Conservation (phyloP, 164 flowering plant species). For the Echeveria elegans region DNA sequence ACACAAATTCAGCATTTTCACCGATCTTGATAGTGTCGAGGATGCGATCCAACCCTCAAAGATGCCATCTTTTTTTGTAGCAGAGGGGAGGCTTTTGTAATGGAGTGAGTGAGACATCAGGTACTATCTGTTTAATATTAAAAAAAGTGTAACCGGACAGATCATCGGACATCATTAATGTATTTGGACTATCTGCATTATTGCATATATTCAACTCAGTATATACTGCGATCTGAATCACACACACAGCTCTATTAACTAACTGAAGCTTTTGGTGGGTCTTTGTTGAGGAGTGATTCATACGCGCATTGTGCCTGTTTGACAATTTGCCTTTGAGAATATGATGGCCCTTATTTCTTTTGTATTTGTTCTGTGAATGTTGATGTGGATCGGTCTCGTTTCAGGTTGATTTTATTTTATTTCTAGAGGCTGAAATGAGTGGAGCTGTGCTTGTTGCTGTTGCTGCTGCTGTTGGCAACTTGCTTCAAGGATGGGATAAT, state of each 20-base stretch:
- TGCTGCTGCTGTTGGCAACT: conserved; percentile 55
- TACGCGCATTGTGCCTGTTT: background rate
- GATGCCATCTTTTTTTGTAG: background rate
- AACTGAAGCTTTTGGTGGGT: no score
- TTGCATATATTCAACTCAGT: background rate
- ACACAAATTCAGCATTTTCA: background rate
- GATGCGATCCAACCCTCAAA: background rate
- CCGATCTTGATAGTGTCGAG: background rate
- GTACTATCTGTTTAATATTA: background rate
- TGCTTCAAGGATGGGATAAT: conserved; percentile 72
- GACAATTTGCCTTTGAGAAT: background rate
- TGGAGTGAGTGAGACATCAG: background rate
- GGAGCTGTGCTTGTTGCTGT: conserved; percentile 53
- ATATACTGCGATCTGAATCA: background rate
- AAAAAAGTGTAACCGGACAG: background rate
- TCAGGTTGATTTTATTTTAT: background rate
- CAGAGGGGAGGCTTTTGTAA: background rate
- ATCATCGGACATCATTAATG: background rate
- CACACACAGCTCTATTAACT: background rate
- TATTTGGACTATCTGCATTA: conserved; percentile 1
- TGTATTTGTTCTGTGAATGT: background rate
- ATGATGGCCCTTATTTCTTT: background rate
- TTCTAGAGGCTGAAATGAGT: conserved; percentile 20
- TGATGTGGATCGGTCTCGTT: background rate
- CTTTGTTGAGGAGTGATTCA: no score